These are phyloP conservation scores for Prillingera fragicola DNA, from an alignment of 1,284 basidiomycete genomes.

Conservation along the genomic window DNA sequence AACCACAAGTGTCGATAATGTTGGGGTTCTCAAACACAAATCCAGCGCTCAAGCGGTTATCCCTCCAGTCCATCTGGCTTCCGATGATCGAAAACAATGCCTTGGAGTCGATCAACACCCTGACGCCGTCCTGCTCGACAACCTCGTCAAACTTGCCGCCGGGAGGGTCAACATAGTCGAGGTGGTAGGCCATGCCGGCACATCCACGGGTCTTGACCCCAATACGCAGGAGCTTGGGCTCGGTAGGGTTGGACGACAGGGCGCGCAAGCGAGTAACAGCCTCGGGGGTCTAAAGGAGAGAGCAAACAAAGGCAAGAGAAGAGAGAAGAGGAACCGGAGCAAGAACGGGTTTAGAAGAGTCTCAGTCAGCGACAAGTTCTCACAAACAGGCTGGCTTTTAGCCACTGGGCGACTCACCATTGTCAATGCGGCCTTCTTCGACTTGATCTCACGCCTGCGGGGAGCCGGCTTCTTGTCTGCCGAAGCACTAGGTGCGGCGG, in stretches of 20 bases:
- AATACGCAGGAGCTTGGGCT: slow-evolving; percentile 87
- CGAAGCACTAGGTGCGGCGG: slow-evolving; percentile 1
- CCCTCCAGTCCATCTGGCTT: slow-evolving; percentile 98
- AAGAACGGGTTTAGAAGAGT: no score
- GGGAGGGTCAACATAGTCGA: slow-evolving; percentile 89
- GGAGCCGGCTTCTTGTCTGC: slow-evolving; percentile 8
- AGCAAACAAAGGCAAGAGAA: background rate
- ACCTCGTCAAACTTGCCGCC: slow-evolving; percentile 89
- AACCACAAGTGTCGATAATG: slow-evolving; percentile 46
- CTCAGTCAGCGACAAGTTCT: no score
- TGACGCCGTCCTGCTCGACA: slow-evolving; percentile 91
- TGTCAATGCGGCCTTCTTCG: slow-evolving; percentile 73
- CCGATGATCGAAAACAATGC: slow-evolving; percentile 98
- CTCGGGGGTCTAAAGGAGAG: slow-evolving; percentile 62
- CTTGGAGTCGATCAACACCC: slow-evolving; percentile 92
- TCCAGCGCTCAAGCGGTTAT: slow-evolving; percentile 67
- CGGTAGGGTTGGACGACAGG: slow-evolving; percentile 53
- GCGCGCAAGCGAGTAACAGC: slow-evolving; percentile 69
- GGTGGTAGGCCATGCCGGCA: slow-evolving; percentile 92
- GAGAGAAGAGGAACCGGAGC: no score
- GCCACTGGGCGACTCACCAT: slow-evolving; percentile 64
- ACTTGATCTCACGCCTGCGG: slow-evolving; percentile 51
- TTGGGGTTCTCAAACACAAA: slow-evolving; percentile 48
- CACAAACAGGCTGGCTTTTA: no score
- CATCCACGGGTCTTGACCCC: slow-evolving; percentile 98